phyloP scores from a whole-genome alignment of 2,329 filamentous ascomycete species.

The Trichophyton benhamiae region DNA sequence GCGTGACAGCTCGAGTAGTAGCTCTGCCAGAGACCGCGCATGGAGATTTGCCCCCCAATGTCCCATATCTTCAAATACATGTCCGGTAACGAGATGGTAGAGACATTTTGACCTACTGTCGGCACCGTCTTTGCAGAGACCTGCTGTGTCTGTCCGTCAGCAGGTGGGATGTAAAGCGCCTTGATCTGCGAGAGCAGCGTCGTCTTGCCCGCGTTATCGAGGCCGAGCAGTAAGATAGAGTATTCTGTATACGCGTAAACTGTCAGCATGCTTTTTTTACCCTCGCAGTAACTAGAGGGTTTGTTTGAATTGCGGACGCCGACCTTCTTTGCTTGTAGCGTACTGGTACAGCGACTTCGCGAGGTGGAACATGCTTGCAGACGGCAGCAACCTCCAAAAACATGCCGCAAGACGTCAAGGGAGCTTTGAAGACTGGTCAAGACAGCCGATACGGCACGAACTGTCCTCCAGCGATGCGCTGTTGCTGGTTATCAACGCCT shows the following conservation, averaged over 20 bases:
- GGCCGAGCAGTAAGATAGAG: slow-evolving; percentile 88
- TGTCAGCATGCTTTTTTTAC: background rate
- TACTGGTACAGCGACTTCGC: slow-evolving; percentile 89
- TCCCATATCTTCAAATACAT: slow-evolving; percentile 99
- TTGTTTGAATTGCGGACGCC: slow-evolving; percentile 10
- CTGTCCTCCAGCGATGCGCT: background rate
- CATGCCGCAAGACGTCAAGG: background rate
- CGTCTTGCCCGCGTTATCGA: slow-evolving; percentile 97
- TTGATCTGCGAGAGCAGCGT: slow-evolving; percentile 97
- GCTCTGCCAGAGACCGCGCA: slow-evolving; percentile 86
- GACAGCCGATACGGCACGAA: background rate
- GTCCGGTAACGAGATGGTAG: slow-evolving; percentile 76
- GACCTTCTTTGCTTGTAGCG: slow-evolving; percentile 93
- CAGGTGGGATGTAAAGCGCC: slow-evolving; percentile 51
- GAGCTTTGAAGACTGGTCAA: background rate
- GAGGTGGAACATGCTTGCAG: slow-evolving; percentile 72
- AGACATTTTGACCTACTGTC: slow-evolving; percentile 93
- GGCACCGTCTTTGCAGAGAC: slow-evolving; percentile 77
- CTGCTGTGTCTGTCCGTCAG: slow-evolving; percentile 33
- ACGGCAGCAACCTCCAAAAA: background rate
- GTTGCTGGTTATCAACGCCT: background rate
- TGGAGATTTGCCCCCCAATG: slow-evolving; percentile 79
- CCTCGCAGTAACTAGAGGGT: background rate
- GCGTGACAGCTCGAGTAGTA: slow-evolving; percentile 93
- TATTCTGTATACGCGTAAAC: slow-evolving; percentile 53